Conservation (phyloP, 768 basidiomycete genomes). For the Gloeopeniophorella convolvens region DNA sequence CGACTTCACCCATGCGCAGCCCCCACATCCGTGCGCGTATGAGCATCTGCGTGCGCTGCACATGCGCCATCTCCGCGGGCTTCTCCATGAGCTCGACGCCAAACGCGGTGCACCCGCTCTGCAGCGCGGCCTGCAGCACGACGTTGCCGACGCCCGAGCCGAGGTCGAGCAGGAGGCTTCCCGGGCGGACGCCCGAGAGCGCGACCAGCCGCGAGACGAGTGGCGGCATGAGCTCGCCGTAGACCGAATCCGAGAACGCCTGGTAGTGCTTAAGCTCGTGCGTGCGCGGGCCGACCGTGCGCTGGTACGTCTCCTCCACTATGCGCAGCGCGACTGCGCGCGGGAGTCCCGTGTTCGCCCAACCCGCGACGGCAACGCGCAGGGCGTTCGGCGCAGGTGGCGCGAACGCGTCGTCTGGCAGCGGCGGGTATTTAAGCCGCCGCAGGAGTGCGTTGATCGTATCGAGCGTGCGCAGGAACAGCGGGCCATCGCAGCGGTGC, state of each 20-base stretch:
- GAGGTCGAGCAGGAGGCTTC: slow-evolving; percentile 49
- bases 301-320: slow-evolving; percentile 88
- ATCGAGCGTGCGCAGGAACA: slow-evolving; percentile 57
- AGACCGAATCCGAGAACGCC: slow-evolving; percentile 79
- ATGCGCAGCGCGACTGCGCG: slow-evolving; percentile 65
- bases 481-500: slow-evolving; percentile 60
- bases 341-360: slow-evolving; percentile 52
- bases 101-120: slow-evolving; percentile 43
- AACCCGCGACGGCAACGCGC: slow-evolving; percentile 40
- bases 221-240: slow-evolving; percentile 83
- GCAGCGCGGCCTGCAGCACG: slow-evolving; percentile 47
- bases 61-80: slow-evolving; percentile 73
- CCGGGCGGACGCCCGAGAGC: slow-evolving; percentile 42
- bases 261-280: slow-evolving; percentile 72
- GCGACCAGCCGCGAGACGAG: slow-evolving; percentile 52
- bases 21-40: slow-evolving; percentile 91
- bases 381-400: slow-evolving; percentile 41
- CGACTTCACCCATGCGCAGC: slow-evolving; percentile 63
- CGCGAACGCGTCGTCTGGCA: slow-evolving; percentile 46
- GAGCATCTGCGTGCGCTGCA: slow-evolving; percentile 68
- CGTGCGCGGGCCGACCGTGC: slow-evolving; percentile 88
- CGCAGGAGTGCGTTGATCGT: slow-evolving; percentile 57
- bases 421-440: slow-evolving; percentile 56
- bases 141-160: slow-evolving; percentile 59
- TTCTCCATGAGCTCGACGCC: slow-evolving; percentile 71